Conservation (phyloP, 495 filamentous ascomycete species). For the Xylaria acuta region DNA sequence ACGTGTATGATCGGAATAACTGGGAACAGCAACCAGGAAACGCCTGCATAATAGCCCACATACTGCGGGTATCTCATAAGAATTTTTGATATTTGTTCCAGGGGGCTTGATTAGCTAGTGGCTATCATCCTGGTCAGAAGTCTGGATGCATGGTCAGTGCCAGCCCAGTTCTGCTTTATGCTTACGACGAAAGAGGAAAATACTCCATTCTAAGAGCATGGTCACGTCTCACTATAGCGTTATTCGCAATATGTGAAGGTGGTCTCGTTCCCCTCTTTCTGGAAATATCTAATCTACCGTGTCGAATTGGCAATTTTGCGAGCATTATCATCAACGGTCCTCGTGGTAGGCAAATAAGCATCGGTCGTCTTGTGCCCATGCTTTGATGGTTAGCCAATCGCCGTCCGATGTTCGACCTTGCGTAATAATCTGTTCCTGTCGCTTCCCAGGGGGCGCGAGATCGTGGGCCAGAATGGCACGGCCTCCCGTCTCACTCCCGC, state of each 20-base stretch:
- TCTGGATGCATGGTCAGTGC: conserved; percentile 19
- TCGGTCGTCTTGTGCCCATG: background rate
- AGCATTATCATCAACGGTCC: background rate
- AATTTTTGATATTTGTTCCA: background rate
- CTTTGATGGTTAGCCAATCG: background rate
- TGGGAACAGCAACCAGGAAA: conserved; percentile 5
- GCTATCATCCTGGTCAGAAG: background rate
- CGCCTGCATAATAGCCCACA: conserved; percentile 20
- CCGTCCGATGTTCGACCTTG: background rate
- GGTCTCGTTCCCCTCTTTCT: background rate
- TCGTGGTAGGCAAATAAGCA: conserved; percentile 5
- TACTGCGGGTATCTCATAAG: conserved; percentile 1
- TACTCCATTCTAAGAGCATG: background rate
- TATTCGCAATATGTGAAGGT: background rate
- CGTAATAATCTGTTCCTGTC: conserved; percentile 3
- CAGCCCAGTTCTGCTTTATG: conserved; percentile 4
- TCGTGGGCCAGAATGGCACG: conserved; percentile 25
- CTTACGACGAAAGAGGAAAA: conserved; percentile 7
- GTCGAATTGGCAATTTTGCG: conserved; percentile 13
- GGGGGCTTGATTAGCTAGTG: background rate
- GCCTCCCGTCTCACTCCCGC: conserved; percentile 28
- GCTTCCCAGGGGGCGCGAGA: conserved; percentile 12
- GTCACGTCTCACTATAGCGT: conserved; percentile 16
- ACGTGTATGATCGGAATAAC: conserved; percentile 7
- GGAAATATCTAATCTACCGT: background rate